Evolutionary conservation across 257 asterid species (phyloP).

Genomic region (Sherardia arvensis): DNA sequence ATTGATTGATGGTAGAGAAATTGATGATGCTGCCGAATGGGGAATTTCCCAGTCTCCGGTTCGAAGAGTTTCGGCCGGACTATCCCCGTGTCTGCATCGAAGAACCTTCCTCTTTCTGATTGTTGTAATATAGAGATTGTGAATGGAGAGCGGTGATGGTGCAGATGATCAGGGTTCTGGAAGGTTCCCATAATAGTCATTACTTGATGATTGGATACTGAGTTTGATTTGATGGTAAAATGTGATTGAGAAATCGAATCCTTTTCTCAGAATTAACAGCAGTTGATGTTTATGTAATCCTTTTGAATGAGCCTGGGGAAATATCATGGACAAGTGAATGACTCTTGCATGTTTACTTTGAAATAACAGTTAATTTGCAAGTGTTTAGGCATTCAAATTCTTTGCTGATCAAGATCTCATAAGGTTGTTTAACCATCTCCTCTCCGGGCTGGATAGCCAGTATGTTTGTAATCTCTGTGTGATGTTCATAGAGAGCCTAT

Average conservation of each 20-base stretch:
- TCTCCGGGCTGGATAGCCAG: too few species aligned
- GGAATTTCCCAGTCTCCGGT: too few species aligned
- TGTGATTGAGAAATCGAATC: not conserved
- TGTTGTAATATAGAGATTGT: slow-evolving; percentile 23
- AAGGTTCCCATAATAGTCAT: slow-evolving; percentile 29
- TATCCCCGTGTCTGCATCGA: too few species aligned
- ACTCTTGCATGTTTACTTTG: not conserved
- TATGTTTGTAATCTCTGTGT: not conserved
- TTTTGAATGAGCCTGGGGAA: too few species aligned
- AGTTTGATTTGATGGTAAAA: slow-evolving; percentile 4
- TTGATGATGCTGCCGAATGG: too few species aligned
- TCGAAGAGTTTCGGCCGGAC: too few species aligned
- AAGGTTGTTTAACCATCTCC: too few species aligned
- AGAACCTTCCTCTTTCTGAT: too few species aligned
- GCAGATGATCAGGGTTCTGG: slow-evolving; percentile 90
- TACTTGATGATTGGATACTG: not conserved
- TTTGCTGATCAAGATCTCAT: not conserved
- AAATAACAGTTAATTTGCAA: not conserved
- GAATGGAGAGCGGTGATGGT: slow-evolving; percentile 59
- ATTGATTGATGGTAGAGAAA: too few species aligned
- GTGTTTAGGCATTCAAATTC: not conserved
- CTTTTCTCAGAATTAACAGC: too few species aligned
- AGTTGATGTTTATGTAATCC: too few species aligned
- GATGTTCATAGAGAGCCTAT: not conserved
- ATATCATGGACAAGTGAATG: not conserved